Percentiles rank a stretch among this genome's conserved stretches.
Conservation (phyloP, 495 filamentous ascomycete species). For the Schizothecium vesticola region DNA sequence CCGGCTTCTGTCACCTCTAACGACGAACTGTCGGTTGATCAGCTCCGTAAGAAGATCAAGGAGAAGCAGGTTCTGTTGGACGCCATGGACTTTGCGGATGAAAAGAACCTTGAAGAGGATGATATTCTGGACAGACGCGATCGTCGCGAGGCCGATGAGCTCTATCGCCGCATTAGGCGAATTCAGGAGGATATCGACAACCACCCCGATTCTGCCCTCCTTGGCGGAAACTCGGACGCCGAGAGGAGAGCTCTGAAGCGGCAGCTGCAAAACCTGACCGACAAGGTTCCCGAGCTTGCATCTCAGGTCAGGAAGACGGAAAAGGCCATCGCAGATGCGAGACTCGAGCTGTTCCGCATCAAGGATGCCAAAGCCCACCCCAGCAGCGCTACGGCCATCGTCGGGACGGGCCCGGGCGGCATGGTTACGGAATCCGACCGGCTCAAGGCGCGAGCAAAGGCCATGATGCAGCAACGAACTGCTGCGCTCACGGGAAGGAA, state of each 20-base stretch:
- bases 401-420: conserved; percentile 92
- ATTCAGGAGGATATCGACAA: conserved; percentile 95
- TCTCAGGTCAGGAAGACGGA: conserved; percentile 88
- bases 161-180: conserved; percentile 87
- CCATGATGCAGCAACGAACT: conserved; percentile 96
- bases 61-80: conserved; percentile 96
- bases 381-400: conserved; percentile 69
- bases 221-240: conserved; percentile 72
- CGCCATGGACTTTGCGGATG: conserved; percentile 94
- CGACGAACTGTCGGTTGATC: conserved; percentile 80
- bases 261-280: conserved; percentile 80
- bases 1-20: conserved; percentile 63
- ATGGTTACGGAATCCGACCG: conserved; percentile 88
- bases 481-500: conserved; percentile 86
- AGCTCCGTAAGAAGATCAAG: conserved; percentile 85
- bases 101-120: conserved; percentile 83
- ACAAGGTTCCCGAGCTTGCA: conserved; percentile 85
- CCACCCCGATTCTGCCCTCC: conserved; percentile 73
- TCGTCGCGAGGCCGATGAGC: conserved; percentile 84
- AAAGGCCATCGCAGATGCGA: conserved; percentile 86
- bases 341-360: conserved; percentile 87
- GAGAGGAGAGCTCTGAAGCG: conserved; percentile 81
- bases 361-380: conserved; percentile 92
- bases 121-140: conserved; percentile 87
- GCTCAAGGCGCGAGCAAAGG: conserved; percentile 89